Conservation (phyloP, 805 yeast genomes). For the Ogataea angusta region DNA sequence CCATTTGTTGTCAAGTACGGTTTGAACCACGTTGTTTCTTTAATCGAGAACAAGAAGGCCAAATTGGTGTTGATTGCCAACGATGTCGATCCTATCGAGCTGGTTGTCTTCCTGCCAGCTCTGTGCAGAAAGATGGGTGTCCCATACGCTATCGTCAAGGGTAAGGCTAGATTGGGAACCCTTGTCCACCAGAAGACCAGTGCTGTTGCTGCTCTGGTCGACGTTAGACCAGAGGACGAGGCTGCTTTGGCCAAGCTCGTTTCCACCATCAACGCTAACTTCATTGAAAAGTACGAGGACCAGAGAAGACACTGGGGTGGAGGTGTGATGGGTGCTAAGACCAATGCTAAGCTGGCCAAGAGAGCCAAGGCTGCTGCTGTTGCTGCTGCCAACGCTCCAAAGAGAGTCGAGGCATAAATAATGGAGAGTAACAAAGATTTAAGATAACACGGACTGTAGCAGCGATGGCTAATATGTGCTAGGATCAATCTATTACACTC, state of each 20-base stretch:
- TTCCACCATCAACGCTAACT: constrained; percentile 89
- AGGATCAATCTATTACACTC: constrained; percentile 4
- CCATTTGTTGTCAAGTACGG: constrained; percentile 96
- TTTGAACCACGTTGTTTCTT: constrained; percentile 95
- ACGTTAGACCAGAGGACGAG: constrained; percentile 88
- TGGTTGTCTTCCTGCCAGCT: constrained; percentile 94
- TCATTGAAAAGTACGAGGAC: constrained; percentile 87
- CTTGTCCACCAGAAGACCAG: constrained; percentile 95
- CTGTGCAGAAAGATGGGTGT: constrained; percentile 98
- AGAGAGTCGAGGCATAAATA: constrained; percentile 14
- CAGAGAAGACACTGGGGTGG: constrained; percentile 99
- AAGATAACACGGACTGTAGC: constrained; percentile 4
- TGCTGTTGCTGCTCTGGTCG: constrained; percentile 93
- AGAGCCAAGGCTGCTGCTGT: constrained; percentile 53
- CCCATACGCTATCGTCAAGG: constrained; percentile 95
- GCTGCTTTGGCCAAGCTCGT: constrained; percentile 87
- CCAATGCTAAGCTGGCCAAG: constrained; percentile 78
- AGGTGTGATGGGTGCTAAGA: constrained; percentile 93
- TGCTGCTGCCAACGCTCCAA: constrained; percentile 19
- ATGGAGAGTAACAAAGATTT: constrained; percentile 7
- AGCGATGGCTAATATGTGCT: not conserved
- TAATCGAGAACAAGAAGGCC: constrained; percentile 96
- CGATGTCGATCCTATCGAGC: constrained; percentile 97
- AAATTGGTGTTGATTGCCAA: constrained; percentile 92
- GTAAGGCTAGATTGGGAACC: constrained; percentile 96